Base-by-base conservation (phyloP, 179 eudicot genomes). In the Carnegiea gigantea region DNA sequence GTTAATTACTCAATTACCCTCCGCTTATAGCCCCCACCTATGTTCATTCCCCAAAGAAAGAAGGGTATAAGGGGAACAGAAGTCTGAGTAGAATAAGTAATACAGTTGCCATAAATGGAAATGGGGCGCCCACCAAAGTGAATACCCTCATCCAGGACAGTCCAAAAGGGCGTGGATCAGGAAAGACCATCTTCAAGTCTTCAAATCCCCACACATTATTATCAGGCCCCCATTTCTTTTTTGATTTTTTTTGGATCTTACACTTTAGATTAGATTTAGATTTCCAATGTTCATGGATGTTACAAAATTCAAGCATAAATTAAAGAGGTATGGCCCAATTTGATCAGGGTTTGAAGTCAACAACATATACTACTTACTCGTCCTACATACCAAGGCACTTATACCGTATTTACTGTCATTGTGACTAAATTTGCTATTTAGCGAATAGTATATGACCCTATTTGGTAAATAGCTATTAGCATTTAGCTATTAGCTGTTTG, bases 81-180 rank as follows among this genome's bases (percentile, higher is more conserved):
- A 26, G 36, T 18, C 53, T 51, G 40, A 49, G 43, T 51, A 70
- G 76, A 12, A 11, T 9, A 57, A 73, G 51, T 28, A 80, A n/a
- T 67, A 38, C 76, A 33, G 76, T 79, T 76, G 80, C 83, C 53
- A 84, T 84, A 77, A 77, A 84, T 77, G 24, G 49, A 70, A 70
- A 33, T 70, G 46, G 20, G 20, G 48, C 62, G 68, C 77, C 86
- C 73, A 76, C 80, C 73, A 70, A 49, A 76, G 15, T 65, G 23
- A 75, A 33, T 64, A 48, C 67, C 44, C 14, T 40, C 21, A 24
- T 80, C 23, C 24, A 75, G 24, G 76, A 81, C 75, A 76, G 72
- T 67, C 57, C 30, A 0, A 1, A 11, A 14, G 72, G 20, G 18
- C 6, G 38, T 26, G 15, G 57, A 51, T 51, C 44, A 51, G 20